Percentiles rank a stretch among this genome's conserved stretches.
Evolutionary conservation across 495 filamentous ascomycete species (phyloP).

Genomic region (Bacidia gigantensis): DNA sequence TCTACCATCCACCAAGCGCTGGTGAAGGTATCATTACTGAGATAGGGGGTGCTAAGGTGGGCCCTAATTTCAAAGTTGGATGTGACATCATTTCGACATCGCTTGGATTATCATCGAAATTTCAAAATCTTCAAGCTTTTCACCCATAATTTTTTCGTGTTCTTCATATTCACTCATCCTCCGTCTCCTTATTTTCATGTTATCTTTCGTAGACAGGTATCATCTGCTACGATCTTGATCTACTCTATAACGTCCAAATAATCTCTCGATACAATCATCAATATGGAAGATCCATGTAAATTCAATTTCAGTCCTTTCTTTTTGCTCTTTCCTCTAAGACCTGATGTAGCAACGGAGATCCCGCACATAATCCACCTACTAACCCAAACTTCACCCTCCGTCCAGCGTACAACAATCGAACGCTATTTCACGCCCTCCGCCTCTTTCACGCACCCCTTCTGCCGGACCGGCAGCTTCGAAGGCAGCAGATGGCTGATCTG

Average conservation of each 20-base stretch:
- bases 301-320: not conserved
- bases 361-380: slow-evolving; percentile 48
- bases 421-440: slow-evolving; percentile 56
- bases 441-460: slow-evolving; percentile 70
- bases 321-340: not conserved
- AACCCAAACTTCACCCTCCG: slow-evolving; percentile 45
- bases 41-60: no score
- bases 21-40: no score
- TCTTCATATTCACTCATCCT: no score
- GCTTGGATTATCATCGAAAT: no score
- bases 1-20: no score
- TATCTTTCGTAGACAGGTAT: no score
- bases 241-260: not conserved
- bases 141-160: no score
- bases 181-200: no score
- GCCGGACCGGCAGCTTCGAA: slow-evolving; percentile 46
- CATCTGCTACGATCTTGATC: no score
- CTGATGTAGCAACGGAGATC: slow-evolving; percentile 32
- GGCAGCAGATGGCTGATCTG: slow-evolving; percentile 46
- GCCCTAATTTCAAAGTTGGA: no score
- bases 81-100: no score
- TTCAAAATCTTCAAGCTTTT: no score
- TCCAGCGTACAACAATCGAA: slow-evolving; percentile 49
- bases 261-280: not conserved
- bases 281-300: not conserved